Base-by-base conservation (phyloP, 2,329 filamentous ascomycete genomes). In the Dactylellina cionopaga region DNA sequence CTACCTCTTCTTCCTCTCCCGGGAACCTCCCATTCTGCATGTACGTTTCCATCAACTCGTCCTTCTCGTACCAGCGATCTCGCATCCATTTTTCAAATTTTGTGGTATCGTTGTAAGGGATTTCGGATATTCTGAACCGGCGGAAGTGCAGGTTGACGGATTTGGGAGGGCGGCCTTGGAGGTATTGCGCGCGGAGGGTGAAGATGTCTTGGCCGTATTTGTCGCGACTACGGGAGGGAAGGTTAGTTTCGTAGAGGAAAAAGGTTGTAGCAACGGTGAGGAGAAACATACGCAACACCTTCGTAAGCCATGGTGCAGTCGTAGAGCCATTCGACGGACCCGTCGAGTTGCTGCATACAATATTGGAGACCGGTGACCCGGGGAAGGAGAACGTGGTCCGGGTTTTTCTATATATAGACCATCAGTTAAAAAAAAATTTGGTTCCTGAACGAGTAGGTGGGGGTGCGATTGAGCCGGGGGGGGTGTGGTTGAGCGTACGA, bases 141-240 rank as follows among this genome's bases (percentile, higher is more conserved):
- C 95, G 88, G 92, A 94, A 99, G 81, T 96, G 90, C 83, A 98
- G 93, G 81, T 97, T 98, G 77, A 98, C 93, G 1, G 92, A 96
- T 79, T 93, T 96, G 1, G 94, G 95, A 0, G 93, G 90, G 0
- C 91, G 88, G 10, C 95, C 93, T 80, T 95, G 88, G 74, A 97
- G 89, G 79, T 95, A 96, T 2, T 92, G 96, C 51, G 92, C 92
- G 1, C 87, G 86, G 2, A 99, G 84, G 0, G 91, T 93, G 80
- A 96, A 98, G 77, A 91, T 90, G 51, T 96, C 88, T 79, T 98
- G 93, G n/a, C 94, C 93, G 76, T 89, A 97, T 77, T 90, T 86
- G 37, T 89, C 91, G 68, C 89, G 90, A 22, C 89, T 92, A 56
- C 52, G 60, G n/a, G 29, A 35, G 22, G 17, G 66, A 9, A 58